A percentile compares a stretch with the other conserved stretches of the same genome.
These are phyloP conservation scores for Entomortierella lignicola DNA, from an alignment of 192 early-diverging fungal species.

Conservation along the genomic window DNA sequence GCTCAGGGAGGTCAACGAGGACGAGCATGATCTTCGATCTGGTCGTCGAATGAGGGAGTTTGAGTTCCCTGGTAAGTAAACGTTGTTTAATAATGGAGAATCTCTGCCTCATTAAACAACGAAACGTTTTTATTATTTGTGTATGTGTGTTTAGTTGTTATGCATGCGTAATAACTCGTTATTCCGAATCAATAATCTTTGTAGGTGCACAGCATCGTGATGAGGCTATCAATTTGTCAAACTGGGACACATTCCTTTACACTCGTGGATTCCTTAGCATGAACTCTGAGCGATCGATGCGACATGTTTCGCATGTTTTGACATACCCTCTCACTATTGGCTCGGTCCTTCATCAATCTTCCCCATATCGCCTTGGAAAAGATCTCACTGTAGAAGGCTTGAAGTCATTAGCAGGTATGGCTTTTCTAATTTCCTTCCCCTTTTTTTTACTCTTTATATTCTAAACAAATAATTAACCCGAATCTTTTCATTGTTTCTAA, in stretches of 20 bases:
- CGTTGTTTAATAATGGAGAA: no score
- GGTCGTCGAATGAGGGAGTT: conserved; percentile 81
- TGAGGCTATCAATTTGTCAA: conserved; percentile 79
- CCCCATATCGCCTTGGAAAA: conserved; percentile 71
- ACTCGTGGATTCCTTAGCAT: conserved; percentile 82
- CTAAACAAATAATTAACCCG: neutral
- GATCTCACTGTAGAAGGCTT: conserved; percentile 80
- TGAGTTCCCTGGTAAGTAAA: conserved; percentile 74
- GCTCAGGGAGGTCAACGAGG: conserved; percentile 78
- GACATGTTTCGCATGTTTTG: conserved; percentile 82
- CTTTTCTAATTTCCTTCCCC: neutral
- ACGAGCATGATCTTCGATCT: conserved; percentile 84
- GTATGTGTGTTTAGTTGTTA: no score
- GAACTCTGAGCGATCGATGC: conserved; percentile 76
- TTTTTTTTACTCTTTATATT: neutral
- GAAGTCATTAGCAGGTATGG: conserved; percentile 74
- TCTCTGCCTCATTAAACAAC: no score
- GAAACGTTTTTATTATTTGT: no score
- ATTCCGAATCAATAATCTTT: neutral
- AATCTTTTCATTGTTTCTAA: neutral
- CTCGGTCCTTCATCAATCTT: conserved; percentile 76
- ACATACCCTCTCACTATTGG: conserved; percentile 85
- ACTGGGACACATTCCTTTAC: conserved; percentile 83
- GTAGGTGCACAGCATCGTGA: conserved; percentile 73
- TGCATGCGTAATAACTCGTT: no score